Conservation (phyloP, 106 monocot species). For the Dioscorea alata region DNA sequence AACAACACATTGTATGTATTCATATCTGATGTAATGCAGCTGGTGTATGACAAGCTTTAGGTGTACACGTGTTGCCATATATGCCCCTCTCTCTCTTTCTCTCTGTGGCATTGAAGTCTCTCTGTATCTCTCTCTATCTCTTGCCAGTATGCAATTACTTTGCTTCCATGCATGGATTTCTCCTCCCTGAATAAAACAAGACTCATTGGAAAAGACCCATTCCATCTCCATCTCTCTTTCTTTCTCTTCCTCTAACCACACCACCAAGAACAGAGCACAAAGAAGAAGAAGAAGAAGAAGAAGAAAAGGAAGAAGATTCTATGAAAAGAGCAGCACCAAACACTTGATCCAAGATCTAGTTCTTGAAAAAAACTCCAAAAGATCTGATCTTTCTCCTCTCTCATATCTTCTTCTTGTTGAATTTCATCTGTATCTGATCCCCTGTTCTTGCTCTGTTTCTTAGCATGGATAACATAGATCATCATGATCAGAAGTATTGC, state of each 20-base stretch:
- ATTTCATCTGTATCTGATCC: not conserved
- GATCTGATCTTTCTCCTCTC: not conserved
- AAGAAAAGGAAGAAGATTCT: too few relatives aligned
- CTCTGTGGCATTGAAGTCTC: not conserved
- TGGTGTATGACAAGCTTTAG: not conserved
- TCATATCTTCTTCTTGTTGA: not conserved
- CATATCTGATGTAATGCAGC: too few relatives aligned
- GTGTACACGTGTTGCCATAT: not conserved
- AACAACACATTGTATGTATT: too few relatives aligned
- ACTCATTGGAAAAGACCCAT: not conserved
- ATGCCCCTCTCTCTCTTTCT: not conserved
- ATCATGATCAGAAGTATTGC: slow-evolving; percentile 9
- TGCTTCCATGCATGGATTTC: slow-evolving; percentile 18
- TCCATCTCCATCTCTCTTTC: not conserved
- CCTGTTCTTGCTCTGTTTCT: not conserved
- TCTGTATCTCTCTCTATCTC: not conserved
- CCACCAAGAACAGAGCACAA: not conserved
- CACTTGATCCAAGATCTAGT: not conserved
- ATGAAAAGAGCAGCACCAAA: not conserved
- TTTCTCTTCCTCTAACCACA: not conserved
- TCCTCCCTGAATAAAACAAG: slow-evolving; percentile 1
- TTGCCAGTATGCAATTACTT: not conserved
- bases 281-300: not conserved
- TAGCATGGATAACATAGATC: not conserved
- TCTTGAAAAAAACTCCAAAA: not conserved